These are phyloP conservation scores for Nakaseomyces glabratus DNA, from an alignment of 1,139 yeast species.

Conservation along the genomic window DNA sequence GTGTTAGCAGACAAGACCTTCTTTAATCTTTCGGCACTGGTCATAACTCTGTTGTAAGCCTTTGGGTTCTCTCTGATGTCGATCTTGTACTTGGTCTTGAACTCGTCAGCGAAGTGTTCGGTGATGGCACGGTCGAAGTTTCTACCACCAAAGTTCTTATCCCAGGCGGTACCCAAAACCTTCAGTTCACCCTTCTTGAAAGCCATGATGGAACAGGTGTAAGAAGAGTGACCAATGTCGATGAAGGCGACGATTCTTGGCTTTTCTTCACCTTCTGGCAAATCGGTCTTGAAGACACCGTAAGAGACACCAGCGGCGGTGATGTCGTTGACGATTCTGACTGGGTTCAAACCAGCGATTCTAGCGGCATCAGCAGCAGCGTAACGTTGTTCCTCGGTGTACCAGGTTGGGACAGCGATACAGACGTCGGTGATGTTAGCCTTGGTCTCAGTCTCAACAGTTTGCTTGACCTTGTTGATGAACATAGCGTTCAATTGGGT, in stretches of 20 bases:
- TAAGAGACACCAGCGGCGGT: slow-evolving; percentile 99
- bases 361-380: slow-evolving; percentile 92
- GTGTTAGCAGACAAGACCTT: slow-evolving; percentile 94
- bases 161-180: slow-evolving; percentile 84
- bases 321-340: slow-evolving; percentile 91
- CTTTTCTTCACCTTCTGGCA: slow-evolving; percentile 69
- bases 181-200: slow-evolving; percentile 95
- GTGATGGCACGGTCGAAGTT: slow-evolving; percentile 90
- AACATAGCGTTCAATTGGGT: slow-evolving; percentile 93
- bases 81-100: slow-evolving; percentile 84
- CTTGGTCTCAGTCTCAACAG: slow-evolving; percentile 75
- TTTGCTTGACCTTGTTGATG: slow-evolving; percentile 79
- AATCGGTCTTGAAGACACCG: slow-evolving; percentile 95
- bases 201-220: slow-evolving; percentile 83
- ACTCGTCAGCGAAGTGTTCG: slow-evolving; percentile 88
- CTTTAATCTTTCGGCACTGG: slow-evolving; percentile 89
- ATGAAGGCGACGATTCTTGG: slow-evolving; percentile 85
- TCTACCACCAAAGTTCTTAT: slow-evolving; percentile 98
- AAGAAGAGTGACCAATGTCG: slow-evolving; percentile 95
- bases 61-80: slow-evolving; percentile 85
- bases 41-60: slow-evolving; percentile 86
- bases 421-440: slow-evolving; percentile 77
- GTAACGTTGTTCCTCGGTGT: slow-evolving; percentile 92
- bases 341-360: slow-evolving; percentile 96
- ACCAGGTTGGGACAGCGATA: slow-evolving; percentile 95